Evolutionary conservation across 495 filamentous ascomycete genomes (phyloP), one percentile per base, ranked within the genome.

Genomic region (Podospora fimiseda): DNA sequence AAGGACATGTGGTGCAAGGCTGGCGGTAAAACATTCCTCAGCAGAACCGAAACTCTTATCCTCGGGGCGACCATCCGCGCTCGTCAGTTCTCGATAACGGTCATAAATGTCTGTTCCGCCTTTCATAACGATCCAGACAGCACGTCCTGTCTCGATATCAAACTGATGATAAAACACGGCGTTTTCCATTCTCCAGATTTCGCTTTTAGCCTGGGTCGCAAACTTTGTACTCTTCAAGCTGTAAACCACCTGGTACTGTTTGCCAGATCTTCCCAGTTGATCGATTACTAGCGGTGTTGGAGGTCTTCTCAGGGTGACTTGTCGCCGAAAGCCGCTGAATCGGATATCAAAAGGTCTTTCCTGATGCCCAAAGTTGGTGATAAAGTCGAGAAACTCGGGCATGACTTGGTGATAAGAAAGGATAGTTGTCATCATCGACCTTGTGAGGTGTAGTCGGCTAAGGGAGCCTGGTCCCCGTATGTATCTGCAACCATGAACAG

Each of bases 401-500:
- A 73, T 74, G 11, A 77, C 70, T 59, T 75, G 73, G 50, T 75
- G 67, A 52, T 68, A 75, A 2, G 64, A 70, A 22, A 74, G 50
- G 19, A 72, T 64, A 19, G 63, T 49, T 0, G 48, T 22, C 9
- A 76, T 47, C 68, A 74, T 71, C 39, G 44, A 43, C 24, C 53
- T 55, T 16, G 59, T 63, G 19, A 69, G 48, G 9, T 56, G 54
- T 11, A 71, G 53, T 9, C 22, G 59, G 18, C 43, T 53, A 37
- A 55, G 47, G 18, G 63, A 65, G 40, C 55, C 45, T 18, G 57
- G 36, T 6, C 44, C 56, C n/a, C 48, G 57, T 18, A 69, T 48
- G 50, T 60, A 69, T 36, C 64, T 67, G 40, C 9, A 9, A 11
- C 2, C 9, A 21, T n/a, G 1, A 22, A 50, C 27, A 23, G 48